phyloP scores from a whole-genome alignment of 192 early-diverging fungal genomes.

The Backusella liffmaniae region DNA sequence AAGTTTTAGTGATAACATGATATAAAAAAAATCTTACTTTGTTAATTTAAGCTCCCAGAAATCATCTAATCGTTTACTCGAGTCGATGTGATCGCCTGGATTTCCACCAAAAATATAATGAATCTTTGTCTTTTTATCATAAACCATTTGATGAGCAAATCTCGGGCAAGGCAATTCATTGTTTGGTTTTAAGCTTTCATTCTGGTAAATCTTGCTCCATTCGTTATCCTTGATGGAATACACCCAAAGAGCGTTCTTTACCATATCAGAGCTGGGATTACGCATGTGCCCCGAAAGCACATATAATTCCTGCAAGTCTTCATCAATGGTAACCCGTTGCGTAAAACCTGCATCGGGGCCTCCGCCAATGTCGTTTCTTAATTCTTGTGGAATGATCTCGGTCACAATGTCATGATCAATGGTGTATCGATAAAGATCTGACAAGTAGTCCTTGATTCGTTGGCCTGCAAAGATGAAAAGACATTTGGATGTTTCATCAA shows the following conservation, averaged over 20 bases:
- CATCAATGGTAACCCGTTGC: constrained; percentile 81
- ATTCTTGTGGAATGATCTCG: constrained; percentile 70
- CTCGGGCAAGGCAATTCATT: constrained; percentile 67
- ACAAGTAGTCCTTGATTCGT: constrained; percentile 75
- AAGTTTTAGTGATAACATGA: neutral
- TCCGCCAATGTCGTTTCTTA: constrained; percentile 49
- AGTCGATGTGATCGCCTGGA: constrained; percentile 65
- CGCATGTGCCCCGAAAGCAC: constrained; percentile 72
- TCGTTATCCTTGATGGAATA: constrained; percentile 52
- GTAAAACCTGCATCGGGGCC: constrained; percentile 84
- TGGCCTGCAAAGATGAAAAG: constrained; percentile 92
- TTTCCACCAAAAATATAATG: constrained; percentile 97
- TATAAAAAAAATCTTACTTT: constrained; percentile 45
- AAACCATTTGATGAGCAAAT: constrained; percentile 91
- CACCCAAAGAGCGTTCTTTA: constrained; percentile 80
- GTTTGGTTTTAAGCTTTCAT: constrained; percentile 37
- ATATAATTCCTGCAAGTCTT: constrained; percentile 77
- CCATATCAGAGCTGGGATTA: constrained; percentile 59
- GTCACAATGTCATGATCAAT: constrained; percentile 76
- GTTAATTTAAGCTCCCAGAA: constrained; percentile 77
- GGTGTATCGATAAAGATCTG: constrained; percentile 84
- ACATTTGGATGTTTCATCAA: constrained; percentile 67
- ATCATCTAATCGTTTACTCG: constrained; percentile 72
- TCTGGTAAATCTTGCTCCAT: constrained; percentile 74
- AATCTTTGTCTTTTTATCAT: constrained; percentile 62